Evolutionary conservation across 176 grass and related monocot genomes (phyloP).

Genomic region (Oryza meyeriana): DNA sequence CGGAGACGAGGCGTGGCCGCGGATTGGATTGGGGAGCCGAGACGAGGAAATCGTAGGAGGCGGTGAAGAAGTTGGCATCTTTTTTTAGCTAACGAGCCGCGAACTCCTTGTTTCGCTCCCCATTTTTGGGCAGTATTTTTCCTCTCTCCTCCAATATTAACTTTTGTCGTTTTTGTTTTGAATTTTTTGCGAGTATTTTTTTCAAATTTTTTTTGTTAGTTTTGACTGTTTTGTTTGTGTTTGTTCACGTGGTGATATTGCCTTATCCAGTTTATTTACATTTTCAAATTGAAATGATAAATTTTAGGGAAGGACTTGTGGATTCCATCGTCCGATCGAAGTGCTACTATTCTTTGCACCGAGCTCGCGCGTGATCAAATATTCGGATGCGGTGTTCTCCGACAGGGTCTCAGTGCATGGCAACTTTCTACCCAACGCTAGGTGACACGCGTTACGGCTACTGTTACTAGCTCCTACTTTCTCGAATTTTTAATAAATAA

Average conservation of each 20-base stretch:
- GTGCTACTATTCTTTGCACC: background rate
- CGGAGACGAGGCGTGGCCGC: background rate
- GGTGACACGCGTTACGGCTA: background rate
- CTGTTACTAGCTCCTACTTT: background rate
- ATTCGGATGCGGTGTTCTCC: background rate
- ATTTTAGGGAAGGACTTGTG: background rate
- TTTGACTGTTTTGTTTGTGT: background rate
- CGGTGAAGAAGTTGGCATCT: conserved; percentile 13
- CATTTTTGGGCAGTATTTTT: background rate
- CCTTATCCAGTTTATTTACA: background rate
- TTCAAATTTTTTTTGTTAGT: background rate
- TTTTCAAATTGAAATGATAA: background rate
- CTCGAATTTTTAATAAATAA: too few relatives aligned
- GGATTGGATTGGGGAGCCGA: conserved; percentile 1
- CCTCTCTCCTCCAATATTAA: background rate
- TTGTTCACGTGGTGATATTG: background rate
- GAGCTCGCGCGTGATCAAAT: background rate
- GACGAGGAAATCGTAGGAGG: conserved; percentile 26
- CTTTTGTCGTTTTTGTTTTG: background rate
- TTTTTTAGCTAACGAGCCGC: conserved; percentile 42
- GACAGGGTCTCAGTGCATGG: background rate
- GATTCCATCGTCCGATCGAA: too few relatives aligned
- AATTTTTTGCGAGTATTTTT: background rate
- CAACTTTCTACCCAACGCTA: background rate
- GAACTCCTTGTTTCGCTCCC: background rate